Conservation (phyloP, 441 rosid genomes). For the Metrosideros polymorpha region DNA sequence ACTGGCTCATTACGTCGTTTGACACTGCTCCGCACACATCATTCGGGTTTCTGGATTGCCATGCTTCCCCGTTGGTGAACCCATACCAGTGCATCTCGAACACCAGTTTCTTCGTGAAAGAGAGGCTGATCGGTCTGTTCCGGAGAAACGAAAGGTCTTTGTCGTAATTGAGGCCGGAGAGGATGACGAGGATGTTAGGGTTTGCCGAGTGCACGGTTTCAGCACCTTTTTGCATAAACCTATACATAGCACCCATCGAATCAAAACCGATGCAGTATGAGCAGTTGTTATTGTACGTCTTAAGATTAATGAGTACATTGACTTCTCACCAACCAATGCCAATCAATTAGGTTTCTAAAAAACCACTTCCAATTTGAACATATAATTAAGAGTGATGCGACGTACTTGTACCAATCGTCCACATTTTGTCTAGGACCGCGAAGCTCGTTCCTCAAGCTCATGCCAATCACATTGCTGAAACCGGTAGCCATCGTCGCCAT, state of each 20-base stretch:
- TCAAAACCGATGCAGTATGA: neutral
- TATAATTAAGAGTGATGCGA: neutral
- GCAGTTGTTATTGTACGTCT: neutral
- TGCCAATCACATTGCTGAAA: slow-evolving; percentile 1
- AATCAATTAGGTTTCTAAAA: neutral
- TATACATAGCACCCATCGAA: neutral
- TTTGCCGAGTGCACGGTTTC: slow-evolving; percentile 1
- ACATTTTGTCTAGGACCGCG: neutral
- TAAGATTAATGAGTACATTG: neutral
- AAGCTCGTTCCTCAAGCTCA: slow-evolving; percentile 11
- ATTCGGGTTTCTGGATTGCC: neutral
- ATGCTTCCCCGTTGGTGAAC: neutral
- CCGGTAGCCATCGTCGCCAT: slow-evolving; percentile 1
- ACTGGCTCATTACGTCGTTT: neutral
- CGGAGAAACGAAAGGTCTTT: neutral
- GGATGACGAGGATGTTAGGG: slow-evolving; percentile 2
- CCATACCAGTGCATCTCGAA: slow-evolving; percentile 5
- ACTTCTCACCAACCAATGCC: neutral
- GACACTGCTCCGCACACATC: neutral
- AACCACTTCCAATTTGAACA: neutral
- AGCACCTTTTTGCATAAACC: slow-evolving; percentile 3
- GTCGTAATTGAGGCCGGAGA: slow-evolving; percentile 1
- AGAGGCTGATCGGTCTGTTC: neutral
- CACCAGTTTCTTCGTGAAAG: neutral
- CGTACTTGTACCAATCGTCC: slow-evolving; percentile 1